phyloP scores from a whole-genome alignment of 2,329 filamentous ascomycete species.

The Botrytis pseudocinerea region DNA sequence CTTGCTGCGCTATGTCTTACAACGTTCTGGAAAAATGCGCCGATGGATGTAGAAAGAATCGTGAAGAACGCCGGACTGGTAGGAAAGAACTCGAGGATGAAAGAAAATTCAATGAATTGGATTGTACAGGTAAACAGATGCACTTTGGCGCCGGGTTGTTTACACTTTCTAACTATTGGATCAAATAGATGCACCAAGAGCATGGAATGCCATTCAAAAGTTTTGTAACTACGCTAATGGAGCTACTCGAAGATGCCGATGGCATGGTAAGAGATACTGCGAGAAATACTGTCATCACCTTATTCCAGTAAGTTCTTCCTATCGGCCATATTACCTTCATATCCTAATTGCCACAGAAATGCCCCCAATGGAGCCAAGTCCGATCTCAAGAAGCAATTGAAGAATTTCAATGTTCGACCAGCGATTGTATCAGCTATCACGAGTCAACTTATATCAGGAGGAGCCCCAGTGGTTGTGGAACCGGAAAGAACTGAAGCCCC shows the following conservation, averaged over 20 bases:
- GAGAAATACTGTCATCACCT: conserved; percentile 78
- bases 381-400: conserved; percentile 83
- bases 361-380: conserved; percentile 82
- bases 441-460: conserved; percentile 64
- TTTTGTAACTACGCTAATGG: conserved; percentile 82
- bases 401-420: conserved; percentile 80
- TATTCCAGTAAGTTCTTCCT: conserved; percentile 66
- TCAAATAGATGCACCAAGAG: conserved; percentile 71
- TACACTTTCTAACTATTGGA: conserved; percentile 4
- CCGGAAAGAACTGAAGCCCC: conserved; percentile 41
- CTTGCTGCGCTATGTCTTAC: conserved; percentile 73
- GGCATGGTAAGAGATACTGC: conserved; percentile 82
- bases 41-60: conserved; percentile 74
- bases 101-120: conserved; percentile 85
- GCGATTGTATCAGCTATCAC: conserved; percentile 83
- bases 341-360: conserved; percentile 50
- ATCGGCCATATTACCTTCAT: background rate
- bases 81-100: conserved; percentile 79
- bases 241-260: conserved; percentile 86
- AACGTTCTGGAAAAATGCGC: conserved; percentile 72
- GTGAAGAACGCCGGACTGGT: conserved; percentile 76
- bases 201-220: conserved; percentile 76
- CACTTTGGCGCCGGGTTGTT: background rate
- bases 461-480: conserved; percentile 38
- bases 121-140: conserved; percentile 63